Evolutionary conservation across 1,284 basidiomycete species (phyloP).

Genomic region (Thecaphora thlaspeos): DNA sequence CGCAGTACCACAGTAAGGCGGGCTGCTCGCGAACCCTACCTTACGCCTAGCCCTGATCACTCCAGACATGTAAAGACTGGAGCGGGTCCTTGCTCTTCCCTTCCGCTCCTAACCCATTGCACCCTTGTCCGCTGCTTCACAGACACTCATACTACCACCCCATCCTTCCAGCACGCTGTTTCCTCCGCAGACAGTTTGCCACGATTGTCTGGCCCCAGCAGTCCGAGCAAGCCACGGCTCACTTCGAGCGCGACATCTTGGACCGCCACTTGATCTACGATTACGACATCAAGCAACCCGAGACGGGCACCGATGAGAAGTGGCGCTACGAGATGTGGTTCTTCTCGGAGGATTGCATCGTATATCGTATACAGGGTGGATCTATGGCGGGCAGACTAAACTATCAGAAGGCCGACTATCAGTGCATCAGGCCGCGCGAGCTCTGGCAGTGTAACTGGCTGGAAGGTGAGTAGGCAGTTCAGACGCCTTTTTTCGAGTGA

Average conservation of each 20-base stretch:
- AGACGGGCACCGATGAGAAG: conserved; percentile 36
- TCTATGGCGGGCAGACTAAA: conserved; percentile 55
- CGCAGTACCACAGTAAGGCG: too few relatives aligned
- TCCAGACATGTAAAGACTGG: too few relatives aligned
- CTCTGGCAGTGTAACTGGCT: conserved; percentile 54
- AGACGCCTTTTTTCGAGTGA: too few relatives aligned
- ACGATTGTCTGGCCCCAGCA: conserved; percentile 37
- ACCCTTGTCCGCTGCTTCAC: too few relatives aligned
- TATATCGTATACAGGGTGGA: conserved; percentile 53
- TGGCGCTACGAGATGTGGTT: conserved; percentile 56
- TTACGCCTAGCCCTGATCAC: too few relatives aligned
- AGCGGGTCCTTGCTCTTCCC: too few relatives aligned
- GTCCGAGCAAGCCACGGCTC: conserved; percentile 10
- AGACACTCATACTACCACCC: too few relatives aligned
- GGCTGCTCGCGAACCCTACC: too few relatives aligned
- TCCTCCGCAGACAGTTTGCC: background rate
- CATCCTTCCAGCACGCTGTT: too few relatives aligned
- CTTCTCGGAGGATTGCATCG: conserved; percentile 49
- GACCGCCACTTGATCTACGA: conserved; percentile 33
- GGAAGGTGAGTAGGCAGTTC: conserved; percentile 17
- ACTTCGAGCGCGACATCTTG: conserved; percentile 30
- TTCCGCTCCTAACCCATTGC: too few relatives aligned
- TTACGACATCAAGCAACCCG: conserved; percentile 36
- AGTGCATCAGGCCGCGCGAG: conserved; percentile 47
- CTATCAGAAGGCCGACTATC: conserved; percentile 54